phyloP scores from a whole-genome alignment of 352 stramenopile genomes.

The Phytophthora nicotianae region DNA sequence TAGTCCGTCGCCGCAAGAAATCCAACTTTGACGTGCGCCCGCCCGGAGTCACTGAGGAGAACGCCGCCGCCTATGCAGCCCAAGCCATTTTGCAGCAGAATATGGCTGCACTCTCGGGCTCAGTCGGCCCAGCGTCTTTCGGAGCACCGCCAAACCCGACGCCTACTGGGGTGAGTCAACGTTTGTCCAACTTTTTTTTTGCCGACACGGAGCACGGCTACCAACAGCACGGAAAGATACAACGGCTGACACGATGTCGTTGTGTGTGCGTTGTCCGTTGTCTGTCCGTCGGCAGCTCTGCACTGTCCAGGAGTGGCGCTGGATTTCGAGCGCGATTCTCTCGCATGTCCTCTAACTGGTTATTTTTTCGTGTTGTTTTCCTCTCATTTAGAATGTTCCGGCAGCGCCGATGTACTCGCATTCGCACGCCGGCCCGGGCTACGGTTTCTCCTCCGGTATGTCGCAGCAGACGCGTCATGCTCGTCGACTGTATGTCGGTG shows the following conservation, averaged over 20 bases:
- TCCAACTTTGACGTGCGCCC: conserved; percentile 86
- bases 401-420: conserved; percentile 27
- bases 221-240: conserved; percentile 36
- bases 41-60: conserved; percentile 82
- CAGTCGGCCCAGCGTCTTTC: conserved; percentile 71
- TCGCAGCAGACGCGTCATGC: conserved; percentile 96
- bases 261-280: conserved; percentile 61
- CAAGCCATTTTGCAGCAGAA: conserved; percentile 87
- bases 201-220: conserved; percentile 16
- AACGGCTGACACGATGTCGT: conserved; percentile 52
- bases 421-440: conserved; percentile 26
- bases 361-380: conserved; percentile 20
- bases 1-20: conserved; percentile 69
- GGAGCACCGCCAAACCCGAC: conserved; percentile 37
- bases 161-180: conserved; percentile 29
- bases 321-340: conserved; percentile 21
- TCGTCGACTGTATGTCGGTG: conserved; percentile 96
- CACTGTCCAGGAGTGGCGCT: conserved; percentile 23
- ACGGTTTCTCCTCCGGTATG: conserved; percentile 37
- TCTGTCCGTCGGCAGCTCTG: conserved; percentile 44
- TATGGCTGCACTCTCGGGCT: conserved; percentile 68
- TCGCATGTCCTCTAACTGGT: conserved; percentile 36
- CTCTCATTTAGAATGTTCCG: conserved; percentile 27
- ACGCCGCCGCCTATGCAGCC: conserved; percentile 80
- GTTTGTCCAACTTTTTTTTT: conserved; percentile 5